Evolutionary conservation across 106 monocot species (phyloP).

Genomic region (Allium fistulosum): DNA sequence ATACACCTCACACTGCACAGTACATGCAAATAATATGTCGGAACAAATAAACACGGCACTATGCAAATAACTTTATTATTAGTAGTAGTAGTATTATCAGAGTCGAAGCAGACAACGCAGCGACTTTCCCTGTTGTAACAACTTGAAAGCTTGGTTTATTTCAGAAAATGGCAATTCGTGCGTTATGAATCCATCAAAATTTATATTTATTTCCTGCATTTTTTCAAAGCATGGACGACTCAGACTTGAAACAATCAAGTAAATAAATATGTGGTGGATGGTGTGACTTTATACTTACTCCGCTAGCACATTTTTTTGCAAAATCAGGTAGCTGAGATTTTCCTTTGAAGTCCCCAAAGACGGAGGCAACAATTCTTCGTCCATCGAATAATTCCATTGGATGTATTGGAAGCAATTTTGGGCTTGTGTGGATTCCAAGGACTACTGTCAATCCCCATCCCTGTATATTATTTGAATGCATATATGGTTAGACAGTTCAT

Average conservation of each 20-base stretch:
- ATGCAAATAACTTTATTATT: too few relatives aligned
- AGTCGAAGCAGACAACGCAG: slow-evolving; percentile 69
- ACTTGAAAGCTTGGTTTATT: slow-evolving; percentile 65
- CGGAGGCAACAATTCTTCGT: slow-evolving; percentile 38
- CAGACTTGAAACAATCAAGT: background rate
- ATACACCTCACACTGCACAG: too few relatives aligned
- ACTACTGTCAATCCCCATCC: slow-evolving; percentile 69
- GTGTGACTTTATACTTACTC: slow-evolving; percentile 18
- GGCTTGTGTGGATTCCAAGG: slow-evolving; percentile 55
- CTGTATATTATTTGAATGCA: slow-evolving; percentile 11
- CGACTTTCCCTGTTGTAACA: slow-evolving; percentile 68
- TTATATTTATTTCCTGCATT: slow-evolving; percentile 55
- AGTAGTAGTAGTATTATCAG: background rate
- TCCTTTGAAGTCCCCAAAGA: slow-evolving; percentile 75
- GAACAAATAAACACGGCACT: too few relatives aligned
- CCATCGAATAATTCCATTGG: slow-evolving; percentile 85
- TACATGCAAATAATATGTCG: too few relatives aligned
- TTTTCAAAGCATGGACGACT: background rate
- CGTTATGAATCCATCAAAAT: slow-evolving; percentile 80
- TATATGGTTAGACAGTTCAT: too few relatives aligned
- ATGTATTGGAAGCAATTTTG: slow-evolving; percentile 54
- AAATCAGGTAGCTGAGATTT: slow-evolving; percentile 62
- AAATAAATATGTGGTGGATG: too few relatives aligned
- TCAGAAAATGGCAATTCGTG: slow-evolving; percentile 80
- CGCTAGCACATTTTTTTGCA: slow-evolving; percentile 39